Conservation (phyloP, 139 green algal species). For the Desmodesmus armatus region DNA sequence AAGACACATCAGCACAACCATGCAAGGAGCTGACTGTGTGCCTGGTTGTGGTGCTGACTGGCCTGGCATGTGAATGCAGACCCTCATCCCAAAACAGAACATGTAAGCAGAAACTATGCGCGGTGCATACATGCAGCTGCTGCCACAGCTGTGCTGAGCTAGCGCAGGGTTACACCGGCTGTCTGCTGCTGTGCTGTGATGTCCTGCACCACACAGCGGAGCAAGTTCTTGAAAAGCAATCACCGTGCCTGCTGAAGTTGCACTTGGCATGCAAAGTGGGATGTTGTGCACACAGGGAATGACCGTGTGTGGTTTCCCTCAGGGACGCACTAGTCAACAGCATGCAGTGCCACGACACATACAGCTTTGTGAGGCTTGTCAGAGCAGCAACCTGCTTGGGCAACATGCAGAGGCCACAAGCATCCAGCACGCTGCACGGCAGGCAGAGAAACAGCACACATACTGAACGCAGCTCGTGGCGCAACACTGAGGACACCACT, state of each 20-base stretch:
- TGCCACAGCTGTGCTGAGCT: neutral
- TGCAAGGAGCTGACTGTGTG: neutral
- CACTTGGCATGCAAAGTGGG: neutral
- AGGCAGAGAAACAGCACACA: neutral
- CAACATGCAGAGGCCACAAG: conserved; percentile 45
- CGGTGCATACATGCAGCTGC: neutral
- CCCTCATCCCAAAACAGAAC: neutral
- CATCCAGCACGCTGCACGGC: conserved; percentile 53
- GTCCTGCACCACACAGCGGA: too few relatives aligned
- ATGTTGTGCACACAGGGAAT: neutral
- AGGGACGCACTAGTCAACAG: neutral
- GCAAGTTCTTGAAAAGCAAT: too few relatives aligned
- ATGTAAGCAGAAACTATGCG: neutral
- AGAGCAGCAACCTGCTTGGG: conserved; percentile 43
- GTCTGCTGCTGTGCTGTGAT: too few relatives aligned
- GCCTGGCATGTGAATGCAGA: too few relatives aligned
- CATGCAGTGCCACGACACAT: neutral
- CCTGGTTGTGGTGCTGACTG: too few relatives aligned
- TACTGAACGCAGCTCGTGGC: neutral
- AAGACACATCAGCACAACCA: neutral
- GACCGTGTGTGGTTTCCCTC: neutral
- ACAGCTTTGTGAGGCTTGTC: conserved; percentile 50
- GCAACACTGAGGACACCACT: neutral
- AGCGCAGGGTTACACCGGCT: neutral
- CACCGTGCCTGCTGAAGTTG: neutral